phyloP scores from a whole-genome alignment of 2,329 filamentous ascomycete species.

The Metarhizium album region DNA sequence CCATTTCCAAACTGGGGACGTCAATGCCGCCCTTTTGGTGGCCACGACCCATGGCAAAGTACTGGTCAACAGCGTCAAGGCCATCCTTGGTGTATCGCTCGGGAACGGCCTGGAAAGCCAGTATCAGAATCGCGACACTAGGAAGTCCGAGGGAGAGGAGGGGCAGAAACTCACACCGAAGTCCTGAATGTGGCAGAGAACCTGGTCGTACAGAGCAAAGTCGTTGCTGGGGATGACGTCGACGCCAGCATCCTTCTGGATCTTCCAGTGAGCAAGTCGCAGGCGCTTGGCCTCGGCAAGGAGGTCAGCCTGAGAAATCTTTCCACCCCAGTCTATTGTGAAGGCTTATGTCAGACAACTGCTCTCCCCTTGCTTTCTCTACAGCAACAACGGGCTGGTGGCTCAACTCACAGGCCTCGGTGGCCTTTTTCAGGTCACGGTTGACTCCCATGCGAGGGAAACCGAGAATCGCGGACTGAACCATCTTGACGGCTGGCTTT shows the following conservation, averaged over 20 bases:
- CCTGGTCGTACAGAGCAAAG: conserved; percentile 97
- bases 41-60: conserved; percentile 99
- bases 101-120: conserved; percentile 59
- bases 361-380: not conserved
- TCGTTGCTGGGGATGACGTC: conserved; percentile 98
- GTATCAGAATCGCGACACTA: conserved; percentile 5
- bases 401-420: conserved; percentile 64
- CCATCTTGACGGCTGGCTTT: conserved; percentile 38
- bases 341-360: conserved; percentile 14
- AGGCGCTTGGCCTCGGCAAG: conserved; percentile 94
- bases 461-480: conserved; percentile 73
- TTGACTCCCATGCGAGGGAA: conserved; percentile 98
- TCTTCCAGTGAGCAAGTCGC: conserved; percentile 95
- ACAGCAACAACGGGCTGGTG: not conserved
- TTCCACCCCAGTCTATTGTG: conserved; percentile 66
- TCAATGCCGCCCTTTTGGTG: conserved; percentile 92
- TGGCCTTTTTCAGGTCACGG: conserved; percentile 99
- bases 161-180: conserved; percentile 61
- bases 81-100: conserved; percentile 88
- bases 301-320: conserved; percentile 84
- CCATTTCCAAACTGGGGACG: conserved; percentile 94
- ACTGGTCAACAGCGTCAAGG: conserved; percentile 83
- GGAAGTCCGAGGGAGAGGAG: not conserved
- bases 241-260: conserved; percentile 97
- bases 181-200: conserved; percentile 95